Conservation (phyloP, 2,329 filamentous ascomycete species). For the Hawksworthiomyces lignivorus region DNA sequence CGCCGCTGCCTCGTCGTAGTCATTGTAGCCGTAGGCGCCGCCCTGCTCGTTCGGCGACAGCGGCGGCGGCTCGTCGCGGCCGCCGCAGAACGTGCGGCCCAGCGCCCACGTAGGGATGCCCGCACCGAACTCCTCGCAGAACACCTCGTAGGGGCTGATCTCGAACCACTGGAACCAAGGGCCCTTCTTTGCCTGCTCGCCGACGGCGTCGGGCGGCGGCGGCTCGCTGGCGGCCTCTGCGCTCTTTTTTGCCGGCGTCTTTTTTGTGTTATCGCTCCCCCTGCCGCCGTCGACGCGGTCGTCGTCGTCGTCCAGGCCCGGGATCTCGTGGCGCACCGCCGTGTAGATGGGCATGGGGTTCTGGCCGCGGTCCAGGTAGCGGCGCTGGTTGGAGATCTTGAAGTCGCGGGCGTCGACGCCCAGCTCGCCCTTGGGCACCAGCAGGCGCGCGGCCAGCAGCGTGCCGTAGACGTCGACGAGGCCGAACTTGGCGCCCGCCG, state of each 20-base stretch:
- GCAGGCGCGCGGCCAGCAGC: conserved; percentile 70
- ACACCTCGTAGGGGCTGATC: conserved; percentile 89
- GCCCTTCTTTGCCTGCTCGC: conserved; percentile 48
- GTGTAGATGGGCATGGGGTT: conserved; percentile 93
- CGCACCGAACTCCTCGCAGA: conserved; percentile 83
- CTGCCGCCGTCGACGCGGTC: conserved; percentile 18
- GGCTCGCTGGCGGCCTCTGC: background rate
- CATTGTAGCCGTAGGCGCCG: conserved; percentile 41
- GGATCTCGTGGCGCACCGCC: conserved; percentile 91
- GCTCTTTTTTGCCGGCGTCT: too few relatives aligned
- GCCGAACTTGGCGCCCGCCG: conserved; percentile 66
- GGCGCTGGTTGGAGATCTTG: conserved; percentile 81
- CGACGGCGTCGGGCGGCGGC: conserved; percentile 20
- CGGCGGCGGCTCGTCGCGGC: conserved; percentile 51
- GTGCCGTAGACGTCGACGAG: conserved; percentile 91
- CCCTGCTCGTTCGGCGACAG: background rate
- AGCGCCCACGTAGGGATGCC: conserved; percentile 94
- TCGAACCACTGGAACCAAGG: conserved; percentile 99
- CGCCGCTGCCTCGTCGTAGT: background rate
- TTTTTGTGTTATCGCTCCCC: too few relatives aligned
- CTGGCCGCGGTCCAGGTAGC: conserved; percentile 67
- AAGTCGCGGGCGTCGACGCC: conserved; percentile 70
- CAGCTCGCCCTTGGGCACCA: conserved; percentile 80
- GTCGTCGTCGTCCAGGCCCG: conserved; percentile 44
- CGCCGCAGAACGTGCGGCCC: conserved; percentile 72